phyloP scores from a whole-genome alignment of 169 alveolate genomes.

The Sarcocystis neurona region DNA sequence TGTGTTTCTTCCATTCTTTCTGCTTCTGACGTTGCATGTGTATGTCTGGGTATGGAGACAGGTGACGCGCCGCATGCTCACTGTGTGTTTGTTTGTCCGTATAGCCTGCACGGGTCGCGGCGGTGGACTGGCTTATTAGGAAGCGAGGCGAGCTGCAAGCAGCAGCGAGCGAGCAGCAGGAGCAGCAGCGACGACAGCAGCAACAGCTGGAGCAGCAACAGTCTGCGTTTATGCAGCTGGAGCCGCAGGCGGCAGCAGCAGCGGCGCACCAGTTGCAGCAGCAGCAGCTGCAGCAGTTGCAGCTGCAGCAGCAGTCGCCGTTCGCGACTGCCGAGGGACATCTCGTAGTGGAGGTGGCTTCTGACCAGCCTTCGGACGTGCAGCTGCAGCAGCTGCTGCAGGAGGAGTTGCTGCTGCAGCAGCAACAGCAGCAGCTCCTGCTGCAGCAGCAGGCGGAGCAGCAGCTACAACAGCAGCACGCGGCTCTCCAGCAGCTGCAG shows the following conservation, averaged over 20 bases:
- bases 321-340: conserved; percentile 24
- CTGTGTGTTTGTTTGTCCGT: neutral
- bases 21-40: neutral
- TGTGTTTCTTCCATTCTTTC: neutral
- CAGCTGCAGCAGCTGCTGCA: conserved; percentile 40
- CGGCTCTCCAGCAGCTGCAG: conserved; percentile 21
- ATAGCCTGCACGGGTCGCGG: conserved; percentile 44
- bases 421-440: conserved; percentile 39
- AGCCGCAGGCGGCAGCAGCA: conserved; percentile 9
- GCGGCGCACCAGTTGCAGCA: conserved; percentile 27
- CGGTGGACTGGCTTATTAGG: conserved; percentile 44
- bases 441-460: conserved; percentile 44
- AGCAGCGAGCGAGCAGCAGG: conserved; percentile 12
- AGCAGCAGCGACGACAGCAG: conserved; percentile 32
- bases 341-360: neutral
- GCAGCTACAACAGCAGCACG: conserved; percentile 14
- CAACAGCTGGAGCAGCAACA: conserved; percentile 35
- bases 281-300: conserved; percentile 28
- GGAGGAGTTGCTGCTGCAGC: conserved; percentile 37
- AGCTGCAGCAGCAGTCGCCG: conserved; percentile 14
- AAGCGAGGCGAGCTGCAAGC: conserved; percentile 52
- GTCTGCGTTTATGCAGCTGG: conserved; percentile 24
- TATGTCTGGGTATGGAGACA: neutral
- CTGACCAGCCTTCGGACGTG: conserved; percentile 17
- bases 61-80: too few relatives aligned